Evolutionary conservation across 306 rosid genomes (phyloP).

Genomic region (Medicago truncatula): MtrunA17r5.0-ANR NC_053047.1:5528501-5529000

Average conservation of each 20-base stretch:
- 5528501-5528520: conserved; percentile 68
- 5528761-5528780: too few species aligned
- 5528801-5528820: too few species aligned
- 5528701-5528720: neutral
- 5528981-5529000: conserved; percentile 91
- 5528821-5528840: too few species aligned
- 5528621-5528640: neutral
- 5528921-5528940: conserved; percentile 7
- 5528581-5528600: conserved; percentile 63
- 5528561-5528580: conserved; percentile 68
- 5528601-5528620: conserved; percentile 78
- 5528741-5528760: too few species aligned
- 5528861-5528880: too few species aligned
- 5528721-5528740: too few species aligned
- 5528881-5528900: neutral
- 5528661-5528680: neutral
- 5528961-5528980: conserved; percentile 90
- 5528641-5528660: neutral
- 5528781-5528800: too few species aligned
- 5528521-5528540: conserved; percentile 73
- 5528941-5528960: conserved; percentile 85
- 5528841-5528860: too few species aligned
- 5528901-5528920: neutral
- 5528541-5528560: conserved; percentile 59
- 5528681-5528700: too few species aligned